Percentiles rank a stretch among this genome's conserved stretches.
phyloP scores from a whole-genome alignment of 2,329 filamentous ascomycete genomes.

The Alternaria atra region DNA sequence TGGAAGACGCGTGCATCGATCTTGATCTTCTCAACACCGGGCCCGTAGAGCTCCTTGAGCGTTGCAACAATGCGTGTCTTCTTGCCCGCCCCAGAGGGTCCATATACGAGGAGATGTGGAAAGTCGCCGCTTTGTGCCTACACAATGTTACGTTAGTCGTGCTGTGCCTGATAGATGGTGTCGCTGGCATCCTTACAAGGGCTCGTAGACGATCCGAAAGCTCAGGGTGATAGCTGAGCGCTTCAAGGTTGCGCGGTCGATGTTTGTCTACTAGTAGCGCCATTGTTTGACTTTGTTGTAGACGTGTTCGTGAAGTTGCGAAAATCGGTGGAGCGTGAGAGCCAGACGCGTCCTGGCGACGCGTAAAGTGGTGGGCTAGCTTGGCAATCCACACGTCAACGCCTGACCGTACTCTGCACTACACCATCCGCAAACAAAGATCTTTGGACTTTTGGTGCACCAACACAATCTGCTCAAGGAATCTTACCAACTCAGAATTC shows the following conservation, averaged over 20 bases:
- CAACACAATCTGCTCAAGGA: not conserved
- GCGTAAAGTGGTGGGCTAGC: slow-evolving; percentile 41
- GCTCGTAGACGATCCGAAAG: slow-evolving; percentile 87
- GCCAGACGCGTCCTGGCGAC: slow-evolving; percentile 37
- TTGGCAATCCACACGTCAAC: slow-evolving; percentile 22
- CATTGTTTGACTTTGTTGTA: slow-evolving; percentile 55
- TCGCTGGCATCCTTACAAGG: slow-evolving; percentile 66
- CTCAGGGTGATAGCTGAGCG: slow-evolving; percentile 85
- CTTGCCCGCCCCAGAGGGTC: slow-evolving; percentile 94
- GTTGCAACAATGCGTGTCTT: slow-evolving; percentile 97
- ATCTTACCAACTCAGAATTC: not conserved
- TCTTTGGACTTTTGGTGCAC: not conserved
- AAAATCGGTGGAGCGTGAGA: slow-evolving; percentile 17
- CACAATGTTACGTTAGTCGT: slow-evolving; percentile 15
- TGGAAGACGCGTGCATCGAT: slow-evolving; percentile 98
- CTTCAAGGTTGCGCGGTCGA: slow-evolving; percentile 76
- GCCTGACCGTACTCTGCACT: slow-evolving; percentile 1
- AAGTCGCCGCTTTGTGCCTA: slow-evolving; percentile 97
- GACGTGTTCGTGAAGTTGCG: slow-evolving; percentile 7
- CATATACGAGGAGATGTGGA: slow-evolving; percentile 95
- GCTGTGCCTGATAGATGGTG: slow-evolving; percentile 4
- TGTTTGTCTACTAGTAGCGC: slow-evolving; percentile 72
- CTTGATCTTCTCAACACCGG: slow-evolving; percentile 99
- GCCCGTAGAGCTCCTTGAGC: slow-evolving; percentile 91
- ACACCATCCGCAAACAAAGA: not conserved